Evolutionary conservation across 163 green algal species (phyloP), one percentile per base, ranked within the genome.

Genomic region (Prototheca cutis): DNA sequence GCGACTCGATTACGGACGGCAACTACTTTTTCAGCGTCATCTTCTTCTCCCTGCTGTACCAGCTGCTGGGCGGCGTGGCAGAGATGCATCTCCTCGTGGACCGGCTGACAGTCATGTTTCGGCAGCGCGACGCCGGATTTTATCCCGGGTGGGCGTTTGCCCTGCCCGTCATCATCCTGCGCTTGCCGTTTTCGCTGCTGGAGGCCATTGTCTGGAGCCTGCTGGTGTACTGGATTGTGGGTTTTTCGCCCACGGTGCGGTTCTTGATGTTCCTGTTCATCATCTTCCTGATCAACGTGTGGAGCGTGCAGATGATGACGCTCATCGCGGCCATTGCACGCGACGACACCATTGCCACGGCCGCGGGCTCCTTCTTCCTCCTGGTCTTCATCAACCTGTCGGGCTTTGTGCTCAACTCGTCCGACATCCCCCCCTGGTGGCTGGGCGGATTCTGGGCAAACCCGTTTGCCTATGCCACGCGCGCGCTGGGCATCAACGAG

Each of bases 401-500:
- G 45, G 63, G 65, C 42, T 72, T 66, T 23, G 52, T 72, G 24
- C 58, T 72, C n/a, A 72, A 66, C 58, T 51, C 47, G 40, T 28
- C 2, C 32, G 27, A 59, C 58, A 72, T 72, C 25, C 52, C 52
- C 23, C 48, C 48, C 28, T 64, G 55, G 63, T 68, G 62, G 60
- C 31, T 55, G 1, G 31, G 30, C 32, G 40, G 19, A 3, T 70
- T 58, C 48, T 70, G 55, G 55, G 19, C 45, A 33, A 69, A 69
- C 47, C 62, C 62, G 4, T 69, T 61, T 21, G 8, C 48, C 13
- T 68, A 68, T 54, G 39, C 68, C 8, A 77, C 79, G 52, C 67
- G 66, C 25, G 77, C 80, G 0, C 49, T 90, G 29, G 67, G 66
- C 15, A 67, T 85, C 62, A 90, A 90, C 55, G 83, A 90, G 68